Evolutionary conservation across 352 stramenopile genomes (phyloP).

Genomic region (Phytophthora foliorum): DNA sequence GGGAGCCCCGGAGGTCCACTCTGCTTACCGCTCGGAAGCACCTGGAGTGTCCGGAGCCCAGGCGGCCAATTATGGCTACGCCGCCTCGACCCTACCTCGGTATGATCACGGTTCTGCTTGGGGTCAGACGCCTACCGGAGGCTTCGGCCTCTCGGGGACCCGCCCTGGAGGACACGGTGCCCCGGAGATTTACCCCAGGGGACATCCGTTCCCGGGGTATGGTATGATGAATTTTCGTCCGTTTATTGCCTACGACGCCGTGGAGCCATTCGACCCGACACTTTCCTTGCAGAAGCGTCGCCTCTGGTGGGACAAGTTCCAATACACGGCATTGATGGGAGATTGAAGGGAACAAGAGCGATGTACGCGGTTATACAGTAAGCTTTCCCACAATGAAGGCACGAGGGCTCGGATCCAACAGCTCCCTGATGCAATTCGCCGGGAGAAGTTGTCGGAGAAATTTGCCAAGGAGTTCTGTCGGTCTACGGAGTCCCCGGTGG

Average conservation of each 20-base stretch:
- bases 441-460: not conserved
- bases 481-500: not conserved
- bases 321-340: constrained; percentile 3
- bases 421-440: not conserved
- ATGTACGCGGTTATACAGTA: constrained; percentile 3
- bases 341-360: constrained; percentile 6
- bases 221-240: constrained; percentile 10
- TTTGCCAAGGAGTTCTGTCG: constrained; percentile 13
- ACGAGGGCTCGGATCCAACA: constrained; percentile 8
- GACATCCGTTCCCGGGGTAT: not conserved
- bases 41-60: too few relatives aligned
- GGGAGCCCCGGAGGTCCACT: too few relatives aligned
- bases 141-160: too few relatives aligned
- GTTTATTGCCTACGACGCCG: constrained; percentile 6
- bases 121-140: too few relatives aligned
- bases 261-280: constrained; percentile 4
- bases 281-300: constrained; percentile 3
- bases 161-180: too few relatives aligned
- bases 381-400: constrained; percentile 1
- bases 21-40: too few relatives aligned
- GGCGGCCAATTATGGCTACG: too few relatives aligned
- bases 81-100: too few relatives aligned
- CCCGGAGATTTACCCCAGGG: too few relatives aligned
- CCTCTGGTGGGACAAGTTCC: constrained; percentile 15
- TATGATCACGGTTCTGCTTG: too few relatives aligned